phyloP scores from a whole-genome alignment of 2,329 filamentous ascomycete species.

The Lachnellula willkommii region DNA sequence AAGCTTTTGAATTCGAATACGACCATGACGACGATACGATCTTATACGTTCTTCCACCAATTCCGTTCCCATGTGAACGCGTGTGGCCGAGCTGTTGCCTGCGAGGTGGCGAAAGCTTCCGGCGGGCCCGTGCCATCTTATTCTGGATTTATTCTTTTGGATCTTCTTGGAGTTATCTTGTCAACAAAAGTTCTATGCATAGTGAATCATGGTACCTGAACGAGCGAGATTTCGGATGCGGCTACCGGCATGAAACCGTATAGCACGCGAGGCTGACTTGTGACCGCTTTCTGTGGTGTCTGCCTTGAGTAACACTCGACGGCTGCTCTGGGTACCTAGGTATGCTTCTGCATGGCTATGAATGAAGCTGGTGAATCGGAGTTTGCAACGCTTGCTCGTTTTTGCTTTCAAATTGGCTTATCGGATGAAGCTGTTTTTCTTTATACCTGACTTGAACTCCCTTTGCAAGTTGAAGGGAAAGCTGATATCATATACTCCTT shows the following conservation, averaged over 20 bases:
- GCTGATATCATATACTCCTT: background rate
- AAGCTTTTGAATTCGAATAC: background rate
- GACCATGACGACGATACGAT: background rate
- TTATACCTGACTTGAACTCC: background rate
- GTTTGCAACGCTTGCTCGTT: background rate
- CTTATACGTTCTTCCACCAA: background rate
- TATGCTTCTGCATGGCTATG: background rate
- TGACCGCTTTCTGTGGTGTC: background rate
- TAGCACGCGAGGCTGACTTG: background rate
- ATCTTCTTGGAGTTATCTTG: background rate
- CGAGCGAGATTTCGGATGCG: background rate
- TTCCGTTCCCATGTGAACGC: background rate
- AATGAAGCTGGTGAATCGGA: background rate
- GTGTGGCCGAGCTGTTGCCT: slow-evolving; percentile 3
- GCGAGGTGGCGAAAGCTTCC: background rate
- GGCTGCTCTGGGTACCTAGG: background rate
- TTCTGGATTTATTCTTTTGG: background rate
- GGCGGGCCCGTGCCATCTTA: background rate
- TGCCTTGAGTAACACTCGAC: background rate
- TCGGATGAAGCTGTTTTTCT: background rate
- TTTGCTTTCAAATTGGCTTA: background rate
- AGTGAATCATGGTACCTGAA: background rate
- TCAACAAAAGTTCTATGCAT: background rate
- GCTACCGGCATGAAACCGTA: background rate
- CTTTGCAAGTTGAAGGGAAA: background rate